These are phyloP conservation scores for Magnusiomyces paraingens DNA, from an alignment of 1,139 yeast genomes.

Conservation along the genomic window DNA sequence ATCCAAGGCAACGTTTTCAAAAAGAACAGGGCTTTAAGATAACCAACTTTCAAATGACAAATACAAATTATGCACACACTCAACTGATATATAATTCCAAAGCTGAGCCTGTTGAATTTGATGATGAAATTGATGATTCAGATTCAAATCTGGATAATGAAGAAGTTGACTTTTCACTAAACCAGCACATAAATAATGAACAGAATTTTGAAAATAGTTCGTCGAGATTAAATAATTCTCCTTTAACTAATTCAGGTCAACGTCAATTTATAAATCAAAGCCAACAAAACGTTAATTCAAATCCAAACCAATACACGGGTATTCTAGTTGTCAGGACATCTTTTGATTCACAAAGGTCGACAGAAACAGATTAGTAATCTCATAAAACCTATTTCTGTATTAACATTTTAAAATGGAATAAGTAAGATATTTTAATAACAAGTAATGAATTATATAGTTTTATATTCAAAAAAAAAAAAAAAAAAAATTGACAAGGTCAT, in stretches of 20 bases:
- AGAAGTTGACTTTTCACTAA: not conserved
- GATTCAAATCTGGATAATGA: not conserved
- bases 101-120: not conserved
- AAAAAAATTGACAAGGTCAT: no score
- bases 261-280: no score
- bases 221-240: no score
- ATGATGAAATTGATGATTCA: conserved; percentile 3
- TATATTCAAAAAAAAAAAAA: no score
- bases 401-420: no score
- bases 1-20: no score
- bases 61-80: not conserved
- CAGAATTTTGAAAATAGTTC: no score
- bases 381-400: not conserved
- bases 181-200: not conserved
- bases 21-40: no score
- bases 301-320: not conserved
- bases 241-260: no score
- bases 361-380: not conserved
- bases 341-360: not conserved
- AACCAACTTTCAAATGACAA: no score
- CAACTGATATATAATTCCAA: not conserved
- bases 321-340: not conserved
- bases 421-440: not conserved
- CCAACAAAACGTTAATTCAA: no score
- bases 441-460: no score